Evolutionary conservation across 2,329 filamentous ascomycete species (phyloP), one percentile per base, ranked within the genome.

Genomic region (Talaromyces funiculosus): DNA sequence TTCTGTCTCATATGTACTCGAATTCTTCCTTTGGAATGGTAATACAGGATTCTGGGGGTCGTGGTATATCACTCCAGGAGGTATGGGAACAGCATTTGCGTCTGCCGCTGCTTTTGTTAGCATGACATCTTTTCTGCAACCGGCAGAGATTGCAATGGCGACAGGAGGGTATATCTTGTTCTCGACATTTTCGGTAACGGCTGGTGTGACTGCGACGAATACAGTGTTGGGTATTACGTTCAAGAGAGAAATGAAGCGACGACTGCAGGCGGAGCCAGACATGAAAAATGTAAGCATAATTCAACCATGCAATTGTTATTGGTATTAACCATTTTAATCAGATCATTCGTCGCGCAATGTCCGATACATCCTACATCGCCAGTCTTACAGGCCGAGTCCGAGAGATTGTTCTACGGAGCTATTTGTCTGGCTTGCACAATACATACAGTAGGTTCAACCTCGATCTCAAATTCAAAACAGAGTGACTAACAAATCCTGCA

Each of bases 1-100:
- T 0, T 78, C 80, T 0, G 58, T 80, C 0, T 76, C 80, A 5
- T 87, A 87, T 62, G 51, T 75, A 0, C 71, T 86, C 0, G 77
- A 88, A 3, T 71, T 76, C 7, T 61, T 84, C 1, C 75, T 80
- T 22, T 89, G 86, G 87, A 78, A 82, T 10, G 86, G 85, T 0
- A 63, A 84, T 33, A 87, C 84, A 0, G 79, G 78, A 7, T 78
- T 79, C 65, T 73, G 73, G 62, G 83, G 86, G 63, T 83, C 83
- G 0, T 67, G 88, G 0, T 84, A 86, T 61, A 85, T 88, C 24
- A 72, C 86, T 4, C 84, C 85, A 0, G 72, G 82, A 1, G 82
- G 83, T 0, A 75, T 85, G 57, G 82, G 81, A 0, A 78, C 77
- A 0, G 82, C 82, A 0, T 74, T 82, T 35, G 72, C 77, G 0